Evolutionary conservation across 306 rosid species (phyloP).

Genomic region (Vigna radiata): DNA sequence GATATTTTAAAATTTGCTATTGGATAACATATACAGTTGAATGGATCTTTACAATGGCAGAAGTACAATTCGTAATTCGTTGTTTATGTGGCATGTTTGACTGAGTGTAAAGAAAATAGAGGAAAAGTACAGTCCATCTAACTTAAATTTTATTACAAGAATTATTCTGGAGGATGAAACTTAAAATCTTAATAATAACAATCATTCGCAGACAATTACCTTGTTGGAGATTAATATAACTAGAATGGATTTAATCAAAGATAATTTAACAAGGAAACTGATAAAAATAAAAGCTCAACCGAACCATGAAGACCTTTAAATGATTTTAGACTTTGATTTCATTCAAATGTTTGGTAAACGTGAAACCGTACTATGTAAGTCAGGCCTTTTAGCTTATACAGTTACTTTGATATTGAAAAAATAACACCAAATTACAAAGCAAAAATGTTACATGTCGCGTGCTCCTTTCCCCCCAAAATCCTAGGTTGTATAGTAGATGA

Average conservation of each 20-base stretch:
- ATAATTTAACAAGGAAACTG: neutral
- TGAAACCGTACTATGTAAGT: constrained; percentile 1
- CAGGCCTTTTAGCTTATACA: constrained; percentile 34
- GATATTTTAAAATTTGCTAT: too few relatives aligned
- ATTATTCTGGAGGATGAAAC: neutral
- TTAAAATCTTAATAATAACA: neutral
- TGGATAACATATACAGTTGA: too few relatives aligned
- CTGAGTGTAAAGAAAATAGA: neutral
- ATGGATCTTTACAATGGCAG: too few relatives aligned
- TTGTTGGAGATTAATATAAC: neutral
- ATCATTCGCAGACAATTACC: neutral
- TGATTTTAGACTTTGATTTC: constrained; percentile 18
- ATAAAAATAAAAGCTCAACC: neutral
- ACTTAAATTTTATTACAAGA: neutral
- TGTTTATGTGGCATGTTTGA: neutral
- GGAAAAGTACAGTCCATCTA: neutral
- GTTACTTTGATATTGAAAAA: constrained; percentile 37
- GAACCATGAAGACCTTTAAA: neutral
- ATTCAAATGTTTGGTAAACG: constrained; percentile 21
- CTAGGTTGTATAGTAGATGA: constrained; percentile 29
- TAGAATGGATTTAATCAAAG: neutral
- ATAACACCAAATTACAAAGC: constrained; percentile 42
- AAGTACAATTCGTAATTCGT: too few relatives aligned
- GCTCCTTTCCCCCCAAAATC: constrained; percentile 40
- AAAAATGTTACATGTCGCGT: constrained; percentile 48